Base-by-base conservation (phyloP, 345 rosid species). In the Pelargonium nanum region DNA sequence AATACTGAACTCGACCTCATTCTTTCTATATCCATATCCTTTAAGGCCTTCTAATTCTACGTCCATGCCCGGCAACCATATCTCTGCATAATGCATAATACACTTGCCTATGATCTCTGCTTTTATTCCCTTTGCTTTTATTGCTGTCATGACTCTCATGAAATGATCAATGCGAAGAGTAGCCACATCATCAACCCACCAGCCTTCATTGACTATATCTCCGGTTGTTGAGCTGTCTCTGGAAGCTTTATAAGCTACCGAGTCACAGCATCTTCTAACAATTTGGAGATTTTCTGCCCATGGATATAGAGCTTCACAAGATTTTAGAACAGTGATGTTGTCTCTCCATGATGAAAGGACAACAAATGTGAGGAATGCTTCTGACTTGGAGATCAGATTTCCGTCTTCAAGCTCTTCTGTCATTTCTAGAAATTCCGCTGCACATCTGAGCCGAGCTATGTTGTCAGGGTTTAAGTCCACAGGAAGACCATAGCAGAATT, bases 281-380 rank as follows among this genome's bases (percentile, higher is more conserved):
- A 88, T 78, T 66, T 91, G 96, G 61, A 86, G 82, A 73, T 86
- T 88, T 67, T 88, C 96, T 6, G 84, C 85, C 96, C 95, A 86
- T n/a, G 95, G 95, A 54, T 88, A 86, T 28, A 86, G 75, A 63
- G 61, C 66, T 70, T 79, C 75, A 13, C 95, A 85, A n/a, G 88
- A 74, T 81, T 78, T 83, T 26, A 86, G 83, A 61, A 88, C 88
- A 0, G 76, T 74, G 59, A 83, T 80, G 56, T 87, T 88, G 51
- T 86, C 95, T 75, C 78, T 88, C 95, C 96, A 83, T 24, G 98
- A 85, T 32, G 91, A 71, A 53, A 83, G 78, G 62, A 85, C 75
- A 26, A 88, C 85, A 53, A 92, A 82, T 19, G 95, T 85, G 74
- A 92, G 86, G 77, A 86, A 88, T 64, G 85, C 67, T 68, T 92